A percentile compares a stretch with the other conserved stretches of the same genome.
These are phyloP conservation scores for Prunus yedoensis DNA, from an alignment of 331 rosid genomes.

Conservation along the genomic window DNA sequence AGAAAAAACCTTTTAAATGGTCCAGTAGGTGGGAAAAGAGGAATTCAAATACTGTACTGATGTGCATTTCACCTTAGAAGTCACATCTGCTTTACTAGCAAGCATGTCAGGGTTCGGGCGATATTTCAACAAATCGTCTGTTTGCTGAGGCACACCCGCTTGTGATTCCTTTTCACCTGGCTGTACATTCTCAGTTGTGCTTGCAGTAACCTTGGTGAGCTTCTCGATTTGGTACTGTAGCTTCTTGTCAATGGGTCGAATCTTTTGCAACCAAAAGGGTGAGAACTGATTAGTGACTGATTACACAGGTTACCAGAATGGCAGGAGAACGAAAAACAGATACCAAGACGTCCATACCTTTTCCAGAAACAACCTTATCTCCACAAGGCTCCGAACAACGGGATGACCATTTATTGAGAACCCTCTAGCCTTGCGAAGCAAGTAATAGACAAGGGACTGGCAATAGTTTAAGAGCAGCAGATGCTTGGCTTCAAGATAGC, in stretches of 20 bases:
- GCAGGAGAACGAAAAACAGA: constrained; percentile 20
- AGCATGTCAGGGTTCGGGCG: constrained; percentile 86
- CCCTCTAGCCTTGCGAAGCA: constrained; percentile 78
- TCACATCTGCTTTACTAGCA: constrained; percentile 42
- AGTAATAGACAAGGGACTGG: constrained; percentile 79
- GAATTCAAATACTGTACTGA: background rate
- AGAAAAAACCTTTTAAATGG: background rate
- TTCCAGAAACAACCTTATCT: constrained; percentile 76
- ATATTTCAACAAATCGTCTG: constrained; percentile 60
- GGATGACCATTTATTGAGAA: constrained; percentile 74
- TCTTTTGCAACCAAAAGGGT: constrained; percentile 41
- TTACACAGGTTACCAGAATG: background rate
- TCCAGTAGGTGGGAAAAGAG: background rate
- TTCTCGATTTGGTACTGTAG: constrained; percentile 89
- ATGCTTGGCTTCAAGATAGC: constrained; percentile 88
- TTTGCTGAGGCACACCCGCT: constrained; percentile 32
- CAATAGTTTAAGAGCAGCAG: constrained; percentile 75
- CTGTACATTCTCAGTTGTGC: constrained; percentile 36
- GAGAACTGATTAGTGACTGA: constrained; percentile 13
- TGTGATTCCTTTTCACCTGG: constrained; percentile 42
- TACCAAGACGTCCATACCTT: constrained; percentile 48
- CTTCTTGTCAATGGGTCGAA: constrained; percentile 84
- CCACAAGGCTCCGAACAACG: constrained; percentile 71
- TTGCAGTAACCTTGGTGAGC: constrained; percentile 50
- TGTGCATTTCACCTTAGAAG: constrained; percentile 36